Base-by-base conservation (phyloP, 495 filamentous ascomycete species). In the Penicillium ucsense region DNA sequence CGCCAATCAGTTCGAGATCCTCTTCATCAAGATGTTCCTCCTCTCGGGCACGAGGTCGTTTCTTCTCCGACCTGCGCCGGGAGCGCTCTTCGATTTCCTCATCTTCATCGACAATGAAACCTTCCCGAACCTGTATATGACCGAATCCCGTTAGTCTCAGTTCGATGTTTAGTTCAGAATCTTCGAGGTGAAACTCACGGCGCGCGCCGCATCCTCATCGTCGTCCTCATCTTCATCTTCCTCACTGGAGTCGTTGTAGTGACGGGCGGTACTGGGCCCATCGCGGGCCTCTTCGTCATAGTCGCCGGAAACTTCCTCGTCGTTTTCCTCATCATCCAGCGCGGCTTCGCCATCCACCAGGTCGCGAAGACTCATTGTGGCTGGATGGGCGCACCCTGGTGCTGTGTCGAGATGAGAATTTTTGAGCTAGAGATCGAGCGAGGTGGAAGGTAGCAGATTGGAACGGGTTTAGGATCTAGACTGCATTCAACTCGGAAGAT, bases 161-260 rank as follows among this genome's bases (percentile, higher is more conserved):
- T 33, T 4, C 10, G n/a, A 30, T 10, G n/a, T 7, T 10, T 29
- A 10, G 12, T 28, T 11, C 31, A 35, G 9, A 31, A 31, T 20
- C 11, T 28, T 31, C 20, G 10, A 35, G 42, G 31, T 42, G 1
- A 41, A 41, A 64, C 69, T 52, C 59, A 79, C 76, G 11, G 64
- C 68, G 53, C 72, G 64, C 46, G 78, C 81, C 53, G 87, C 83
- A 54, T 90, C 85, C 56, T 88, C 85, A 52, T 89, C 87, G 54
- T 97, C 92, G 32, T 98, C 90, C 49, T 95, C 90, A 31, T 96
- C 92, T 8, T 96, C 92, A 40, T 96, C 92, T 59, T 98, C 92
- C 49, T 95, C 91, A 52, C 87, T 94, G 20, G 88, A 94, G 66
- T 96, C 90, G 57, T 89, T 79, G 49, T 72, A 68, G 50, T 74